Evolutionary conservation across 768 basidiomycete genomes (phyloP).

Genomic region (Amanita rubescens): DNA sequence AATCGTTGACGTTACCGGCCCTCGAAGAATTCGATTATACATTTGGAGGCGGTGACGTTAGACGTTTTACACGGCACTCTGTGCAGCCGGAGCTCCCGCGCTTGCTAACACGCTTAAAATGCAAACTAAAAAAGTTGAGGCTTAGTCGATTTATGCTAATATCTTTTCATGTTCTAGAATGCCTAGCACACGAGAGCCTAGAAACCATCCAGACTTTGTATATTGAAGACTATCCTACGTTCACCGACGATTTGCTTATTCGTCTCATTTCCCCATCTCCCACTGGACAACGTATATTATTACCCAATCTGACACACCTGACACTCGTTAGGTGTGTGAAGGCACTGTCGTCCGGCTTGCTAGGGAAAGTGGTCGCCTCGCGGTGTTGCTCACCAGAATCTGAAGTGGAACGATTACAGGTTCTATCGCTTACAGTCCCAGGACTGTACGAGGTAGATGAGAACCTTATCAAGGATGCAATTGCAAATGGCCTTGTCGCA

Average conservation of each 20-base stretch:
- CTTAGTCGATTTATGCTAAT: not conserved
- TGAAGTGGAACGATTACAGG: no score
- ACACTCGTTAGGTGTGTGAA: not conserved
- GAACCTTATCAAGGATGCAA: no score
- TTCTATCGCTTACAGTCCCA: no score
- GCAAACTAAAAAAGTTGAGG: not conserved
- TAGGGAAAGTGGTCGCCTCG: not conserved
- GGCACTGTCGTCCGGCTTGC: not conserved
- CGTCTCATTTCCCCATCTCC: not conserved
- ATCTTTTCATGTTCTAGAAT: not conserved
- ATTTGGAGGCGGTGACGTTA: not conserved
- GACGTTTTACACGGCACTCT: not conserved
- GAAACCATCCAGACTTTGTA: not conserved
- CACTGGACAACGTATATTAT: not conserved
- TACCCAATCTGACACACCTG: not conserved
- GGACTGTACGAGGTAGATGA: no score
- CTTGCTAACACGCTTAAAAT: not conserved
- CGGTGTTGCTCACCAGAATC: not conserved
- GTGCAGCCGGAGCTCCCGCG: no score
- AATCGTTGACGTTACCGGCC: not conserved
- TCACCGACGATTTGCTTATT: not conserved
- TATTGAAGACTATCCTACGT: not conserved
- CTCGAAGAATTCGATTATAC: not conserved
- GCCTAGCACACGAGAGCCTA: not conserved
- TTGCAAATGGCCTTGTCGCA: no score